Evolutionary conservation across 495 filamentous ascomycete species (phyloP), one percentile per base, ranked within the genome.

Genomic region (Talaromyces wortmannii): DNA sequence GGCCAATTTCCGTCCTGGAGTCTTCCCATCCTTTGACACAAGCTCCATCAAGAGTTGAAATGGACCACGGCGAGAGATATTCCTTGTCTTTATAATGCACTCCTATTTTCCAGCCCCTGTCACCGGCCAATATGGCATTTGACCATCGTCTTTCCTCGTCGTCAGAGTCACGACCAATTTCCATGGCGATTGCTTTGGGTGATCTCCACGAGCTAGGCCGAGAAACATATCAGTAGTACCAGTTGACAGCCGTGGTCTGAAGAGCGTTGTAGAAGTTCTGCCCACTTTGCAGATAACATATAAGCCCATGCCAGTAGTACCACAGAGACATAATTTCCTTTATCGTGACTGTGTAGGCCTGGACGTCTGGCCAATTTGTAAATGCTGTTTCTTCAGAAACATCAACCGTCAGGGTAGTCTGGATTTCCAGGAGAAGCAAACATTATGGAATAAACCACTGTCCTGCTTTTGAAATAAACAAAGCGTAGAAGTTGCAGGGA

Each of bases 51-150:
- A 55, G 52, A 11, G 32, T 32, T n/a, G 57, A 55, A 2, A 63
- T 54, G 11, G 61, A 63, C 61, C 63, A 68, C 42, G 66, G 66
- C 29, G 62, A 68, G 12, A 68, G 50, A 56, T 64, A 66, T 8
- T 57, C 47, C 43, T 46, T 45, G 16, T 45, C 49, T n/a, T 66
- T 66, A 50, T 65, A 63, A 29, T 57, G 51, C 4, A 60, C 55
- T 13, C 58, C 61, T 45, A 55, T 53, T 42, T 53, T 42, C 63
- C 63, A 66, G 45, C 60, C 56, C 31, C 53, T 13, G 10, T 49
- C 54, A 58, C 58, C 50, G 57, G 31, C 49, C 32, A 66, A 53
- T 17, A 64, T 58, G 13, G 58, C 32, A 17, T 33, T 45, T 59
- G 62, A 67, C 62, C 64, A 67, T 18, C 46, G 11, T 10, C 43